These are phyloP conservation scores for Dimocarpus longan DNA, from an alignment of 345 rosid species.

Conservation along the genomic window DNA sequence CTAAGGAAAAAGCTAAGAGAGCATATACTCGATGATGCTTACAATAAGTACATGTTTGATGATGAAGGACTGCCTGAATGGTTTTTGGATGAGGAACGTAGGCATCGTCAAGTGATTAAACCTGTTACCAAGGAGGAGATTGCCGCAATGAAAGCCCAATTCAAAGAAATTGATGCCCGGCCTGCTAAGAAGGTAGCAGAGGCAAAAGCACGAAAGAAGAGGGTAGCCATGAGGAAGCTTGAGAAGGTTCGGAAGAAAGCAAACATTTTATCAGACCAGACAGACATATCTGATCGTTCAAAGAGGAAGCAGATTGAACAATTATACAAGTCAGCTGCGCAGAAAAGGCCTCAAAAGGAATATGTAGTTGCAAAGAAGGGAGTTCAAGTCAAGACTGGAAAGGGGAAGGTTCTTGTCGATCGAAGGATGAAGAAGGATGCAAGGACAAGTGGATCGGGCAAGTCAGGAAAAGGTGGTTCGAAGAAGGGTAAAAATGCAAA, in stretches of 20 bases:
- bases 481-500: conserved; percentile 60
- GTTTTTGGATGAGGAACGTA: conserved; percentile 88
- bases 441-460: conserved; percentile 55
- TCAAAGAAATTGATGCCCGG: conserved; percentile 87
- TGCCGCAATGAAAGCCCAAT: conserved; percentile 82
- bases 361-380: conserved; percentile 94
- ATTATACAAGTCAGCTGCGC: conserved; percentile 76
- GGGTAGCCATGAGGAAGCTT: conserved; percentile 62
- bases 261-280: conserved; percentile 70
- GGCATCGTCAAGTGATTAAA: conserved; percentile 71
- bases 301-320: conserved; percentile 85
- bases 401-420: conserved; percentile 87
- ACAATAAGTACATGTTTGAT: conserved; percentile 76
- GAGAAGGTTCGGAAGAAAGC: conserved; percentile 96
- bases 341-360: conserved; percentile 73
- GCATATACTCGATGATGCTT: conserved; percentile 78
- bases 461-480: conserved; percentile 50
- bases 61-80: conserved; percentile 78
- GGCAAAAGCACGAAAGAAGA: conserved; percentile 93
- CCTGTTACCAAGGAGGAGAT: conserved; percentile 89
- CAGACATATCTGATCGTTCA: conserved; percentile 75
- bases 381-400: conserved; percentile 72
- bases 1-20: conserved; percentile 87
- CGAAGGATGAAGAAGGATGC: conserved; percentile 84
- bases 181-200: conserved; percentile 96